These are phyloP conservation scores for Polygonum aviculare DNA, from an alignment of 148 eudicot species.

Conservation along the genomic window DNA sequence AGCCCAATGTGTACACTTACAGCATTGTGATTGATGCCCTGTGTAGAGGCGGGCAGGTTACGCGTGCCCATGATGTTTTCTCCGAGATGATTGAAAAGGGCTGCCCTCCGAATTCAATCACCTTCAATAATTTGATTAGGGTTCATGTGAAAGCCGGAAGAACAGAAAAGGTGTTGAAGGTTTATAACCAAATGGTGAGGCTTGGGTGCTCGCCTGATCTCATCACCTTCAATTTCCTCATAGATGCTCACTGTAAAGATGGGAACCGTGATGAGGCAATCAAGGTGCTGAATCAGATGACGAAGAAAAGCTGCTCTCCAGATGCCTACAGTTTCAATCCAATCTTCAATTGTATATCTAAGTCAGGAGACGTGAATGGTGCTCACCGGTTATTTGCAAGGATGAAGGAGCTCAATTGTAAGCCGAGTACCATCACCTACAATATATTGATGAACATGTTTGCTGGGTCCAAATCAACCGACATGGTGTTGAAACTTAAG, in stretches of 20 bases:
- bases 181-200: constrained; percentile 77
- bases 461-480: constrained; percentile 64
- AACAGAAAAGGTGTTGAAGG: constrained; percentile 75
- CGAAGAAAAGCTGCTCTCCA: constrained; percentile 51
- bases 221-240: constrained; percentile 64
- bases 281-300: constrained; percentile 67
- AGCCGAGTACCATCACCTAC: constrained; percentile 63
- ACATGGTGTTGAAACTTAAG: constrained; percentile 91
- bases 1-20: constrained; percentile 81
- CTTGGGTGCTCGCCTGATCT: constrained; percentile 58
- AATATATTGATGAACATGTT: constrained; percentile 84
- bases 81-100: constrained; percentile 82
- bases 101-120: constrained; percentile 55
- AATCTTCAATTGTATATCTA: constrained; percentile 46
- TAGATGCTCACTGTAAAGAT: constrained; percentile 73
- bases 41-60: constrained; percentile 74
- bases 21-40: constrained; percentile 65
- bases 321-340: constrained; percentile 61
- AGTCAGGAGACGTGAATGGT: constrained; percentile 57
- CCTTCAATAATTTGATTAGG: constrained; percentile 83
- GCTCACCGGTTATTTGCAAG: constrained; percentile 58
- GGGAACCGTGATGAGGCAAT: constrained; percentile 61
- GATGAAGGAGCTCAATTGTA: constrained; percentile 76
- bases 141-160: constrained; percentile 71
- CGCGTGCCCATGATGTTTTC: constrained; percentile 84